phyloP scores from a whole-genome alignment of 1,284 basidiomycete species.

The Cryptococcus deneoformans region DNA sequence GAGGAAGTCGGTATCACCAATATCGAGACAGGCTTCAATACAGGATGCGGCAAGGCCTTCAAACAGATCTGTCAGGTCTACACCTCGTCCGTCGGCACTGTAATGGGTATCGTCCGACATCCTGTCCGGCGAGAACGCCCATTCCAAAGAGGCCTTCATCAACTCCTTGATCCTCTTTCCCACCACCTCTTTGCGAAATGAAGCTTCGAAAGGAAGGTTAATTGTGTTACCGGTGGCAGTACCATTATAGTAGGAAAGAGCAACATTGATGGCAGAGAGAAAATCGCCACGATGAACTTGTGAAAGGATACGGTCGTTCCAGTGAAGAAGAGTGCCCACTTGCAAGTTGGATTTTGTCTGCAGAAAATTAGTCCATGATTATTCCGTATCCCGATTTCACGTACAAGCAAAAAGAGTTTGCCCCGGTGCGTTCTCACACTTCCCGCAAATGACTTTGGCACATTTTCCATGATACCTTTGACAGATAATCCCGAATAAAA shows the following conservation, averaged over 20 bases:
- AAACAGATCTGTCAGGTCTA: conserved; percentile 86
- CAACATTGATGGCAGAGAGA: conserved; percentile 82
- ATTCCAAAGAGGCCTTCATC: conserved; percentile 81
- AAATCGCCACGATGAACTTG: conserved; percentile 86
- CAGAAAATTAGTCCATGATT: background rate
- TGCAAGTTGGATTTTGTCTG: conserved; percentile 58
- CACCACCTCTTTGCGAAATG: conserved; percentile 62
- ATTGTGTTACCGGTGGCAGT: conserved; percentile 82
- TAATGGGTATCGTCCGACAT: conserved; percentile 84
- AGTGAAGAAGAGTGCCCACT: conserved; percentile 85
- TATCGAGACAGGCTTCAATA: conserved; percentile 75
- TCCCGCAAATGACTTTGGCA: conserved; percentile 55
- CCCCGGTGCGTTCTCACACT: conserved; percentile 82
- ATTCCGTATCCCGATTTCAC: conserved; percentile 34
- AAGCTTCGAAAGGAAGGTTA: conserved; percentile 69
- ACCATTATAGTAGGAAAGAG: conserved; percentile 79
- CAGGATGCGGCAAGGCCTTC: conserved; percentile 81
- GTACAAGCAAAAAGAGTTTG: conserved; percentile 83
- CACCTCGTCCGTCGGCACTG: conserved; percentile 78
- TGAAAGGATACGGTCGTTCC: conserved; percentile 88
- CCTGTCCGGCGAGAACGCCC: conserved; percentile 91
- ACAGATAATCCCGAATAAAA: conserved; percentile 20
- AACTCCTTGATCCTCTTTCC: conserved; percentile 75
- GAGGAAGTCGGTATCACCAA: conserved; percentile 77
- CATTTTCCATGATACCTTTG: background rate